Evolutionary conservation across 768 basidiomycete genomes (phyloP).

Genomic region (Leucocoprinus leucothites): DNA sequence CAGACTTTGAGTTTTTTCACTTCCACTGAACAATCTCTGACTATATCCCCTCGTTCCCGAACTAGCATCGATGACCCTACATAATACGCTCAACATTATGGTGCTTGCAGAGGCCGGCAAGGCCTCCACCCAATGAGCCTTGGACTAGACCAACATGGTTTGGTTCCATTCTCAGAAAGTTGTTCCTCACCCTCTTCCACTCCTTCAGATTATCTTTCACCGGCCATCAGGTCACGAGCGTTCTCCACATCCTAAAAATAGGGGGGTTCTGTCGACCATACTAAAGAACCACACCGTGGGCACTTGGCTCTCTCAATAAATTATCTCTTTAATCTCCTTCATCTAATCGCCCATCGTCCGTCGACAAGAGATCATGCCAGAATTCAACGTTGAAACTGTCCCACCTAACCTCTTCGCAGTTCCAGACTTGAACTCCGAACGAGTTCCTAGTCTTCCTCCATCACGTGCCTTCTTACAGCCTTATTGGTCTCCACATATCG

Average conservation of each 20-base stretch:
- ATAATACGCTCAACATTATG: too few species aligned
- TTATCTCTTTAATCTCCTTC: background rate
- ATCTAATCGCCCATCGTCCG: background rate
- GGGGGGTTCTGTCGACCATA: background rate
- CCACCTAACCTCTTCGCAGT: constrained; percentile 28
- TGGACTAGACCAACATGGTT: too few species aligned
- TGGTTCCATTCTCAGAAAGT: too few species aligned
- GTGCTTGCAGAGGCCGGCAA: too few species aligned
- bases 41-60: too few species aligned
- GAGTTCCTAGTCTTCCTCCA: constrained; percentile 15
- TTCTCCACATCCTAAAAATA: constrained; percentile 4
- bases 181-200: too few species aligned
- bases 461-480: constrained; percentile 32
- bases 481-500: constrained; percentile 36
- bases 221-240: background rate
- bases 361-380: constrained; percentile 12
- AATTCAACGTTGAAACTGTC: constrained; percentile 17
- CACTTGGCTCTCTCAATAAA: background rate
- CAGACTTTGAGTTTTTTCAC: too few species aligned
- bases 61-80: too few species aligned
- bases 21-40: too few species aligned
- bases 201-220: too few species aligned
- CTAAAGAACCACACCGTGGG: too few species aligned
- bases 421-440: constrained; percentile 21
- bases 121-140: too few species aligned